These are phyloP conservation scores for Afroboletus lepidellus DNA, from an alignment of 1,284 basidiomycete species.

Conservation along the genomic window DNA sequence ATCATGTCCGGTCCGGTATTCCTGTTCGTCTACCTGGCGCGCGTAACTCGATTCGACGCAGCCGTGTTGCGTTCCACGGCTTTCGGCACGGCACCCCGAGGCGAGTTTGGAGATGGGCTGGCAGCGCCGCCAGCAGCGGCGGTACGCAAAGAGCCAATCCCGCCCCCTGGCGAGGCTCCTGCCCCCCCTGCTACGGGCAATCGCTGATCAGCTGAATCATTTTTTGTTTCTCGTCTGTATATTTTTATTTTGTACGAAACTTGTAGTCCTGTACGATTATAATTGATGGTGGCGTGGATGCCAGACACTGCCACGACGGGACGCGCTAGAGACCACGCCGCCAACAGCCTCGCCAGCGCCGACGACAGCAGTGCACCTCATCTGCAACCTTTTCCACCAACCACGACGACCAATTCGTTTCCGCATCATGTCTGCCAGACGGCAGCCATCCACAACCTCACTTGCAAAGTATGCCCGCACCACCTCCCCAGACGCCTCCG, in stretches of 20 bases:
- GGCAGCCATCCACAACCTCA: slow-evolving; percentile 74
- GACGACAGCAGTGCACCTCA: slow-evolving; percentile 16
- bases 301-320: slow-evolving; percentile 18
- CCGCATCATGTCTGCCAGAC: slow-evolving; percentile 54
- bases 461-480: slow-evolving; percentile 63
- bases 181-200: not conserved
- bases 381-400: slow-evolving; percentile 14
- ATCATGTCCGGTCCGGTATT: slow-evolving; percentile 53
- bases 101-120: not conserved
- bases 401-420: slow-evolving; percentile 18
- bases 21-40: slow-evolving; percentile 34
- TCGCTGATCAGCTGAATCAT: not conserved
- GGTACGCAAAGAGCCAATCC: not conserved
- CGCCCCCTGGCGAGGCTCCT: not conserved
- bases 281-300: slow-evolving; percentile 9
- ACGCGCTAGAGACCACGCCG: slow-evolving; percentile 10
- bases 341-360: slow-evolving; percentile 7
- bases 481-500: slow-evolving; percentile 47
- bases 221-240: not conserved
- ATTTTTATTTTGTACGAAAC: not conserved
- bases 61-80: slow-evolving; percentile 23
- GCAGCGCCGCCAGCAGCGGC: not conserved
- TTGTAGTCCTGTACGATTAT: not conserved
- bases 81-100: slow-evolving; percentile 13
- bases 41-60: slow-evolving; percentile 31